A percentile compares a stretch with the other conserved stretches of the same genome.
Conservation (phyloP, 108 stramenopile genomes). For the Skeletonema menzelii region DNA sequence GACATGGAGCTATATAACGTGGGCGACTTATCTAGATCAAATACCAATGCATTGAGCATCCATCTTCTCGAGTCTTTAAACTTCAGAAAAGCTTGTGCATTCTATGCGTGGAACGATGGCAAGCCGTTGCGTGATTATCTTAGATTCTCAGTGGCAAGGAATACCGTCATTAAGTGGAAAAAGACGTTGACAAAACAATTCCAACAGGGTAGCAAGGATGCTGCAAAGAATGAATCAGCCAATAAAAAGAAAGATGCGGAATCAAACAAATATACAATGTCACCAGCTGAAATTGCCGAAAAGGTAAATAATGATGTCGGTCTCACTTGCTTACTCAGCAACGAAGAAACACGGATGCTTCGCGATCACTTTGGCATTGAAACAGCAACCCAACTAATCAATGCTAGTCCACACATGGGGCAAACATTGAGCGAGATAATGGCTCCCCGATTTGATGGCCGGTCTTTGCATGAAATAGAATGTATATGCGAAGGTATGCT, state of each 20-base stretch:
- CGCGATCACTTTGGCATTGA: constrained; percentile 11
- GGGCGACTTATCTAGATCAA: constrained; percentile 6
- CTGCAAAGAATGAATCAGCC: not conserved
- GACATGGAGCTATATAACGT: constrained; percentile 1
- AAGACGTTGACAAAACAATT: not conserved
- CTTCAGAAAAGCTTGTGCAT: constrained; percentile 21
- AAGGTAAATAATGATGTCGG: not conserved
- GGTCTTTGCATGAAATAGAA: constrained; percentile 3
- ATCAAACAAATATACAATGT: not conserved
- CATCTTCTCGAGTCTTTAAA: constrained; percentile 10
- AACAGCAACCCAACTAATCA: constrained; percentile 15
- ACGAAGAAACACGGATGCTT: constrained; percentile 2
- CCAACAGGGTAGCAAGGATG: not conserved
- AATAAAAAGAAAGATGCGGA: not conserved
- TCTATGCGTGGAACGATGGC: constrained; percentile 17
- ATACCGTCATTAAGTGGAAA: constrained; percentile 15
- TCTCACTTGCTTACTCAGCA: constrained; percentile 8
- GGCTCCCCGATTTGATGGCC: constrained; percentile 1
- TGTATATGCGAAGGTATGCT: constrained; percentile 25
- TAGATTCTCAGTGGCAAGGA: not conserved
- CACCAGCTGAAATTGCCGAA: not conserved
- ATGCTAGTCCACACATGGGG: not conserved
- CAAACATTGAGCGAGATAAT: constrained; percentile 4
- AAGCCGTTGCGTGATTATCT: not conserved
- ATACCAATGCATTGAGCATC: not conserved